Evolutionary conservation across 805 yeast species (phyloP), one percentile per base, ranked within the genome.

Genomic region (Pichia thaimueangensis): DNA sequence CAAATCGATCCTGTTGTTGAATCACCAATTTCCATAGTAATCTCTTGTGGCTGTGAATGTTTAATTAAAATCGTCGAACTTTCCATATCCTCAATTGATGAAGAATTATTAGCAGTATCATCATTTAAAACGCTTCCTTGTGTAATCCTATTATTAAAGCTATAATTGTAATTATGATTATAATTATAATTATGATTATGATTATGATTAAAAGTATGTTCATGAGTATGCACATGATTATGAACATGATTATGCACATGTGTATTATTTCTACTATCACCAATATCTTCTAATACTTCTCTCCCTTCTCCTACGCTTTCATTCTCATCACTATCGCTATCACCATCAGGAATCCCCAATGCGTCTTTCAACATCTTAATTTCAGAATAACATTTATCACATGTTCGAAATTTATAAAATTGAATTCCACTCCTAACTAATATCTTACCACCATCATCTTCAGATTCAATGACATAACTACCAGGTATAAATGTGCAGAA

Each of bases 381-480:
- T 56, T 82, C 91, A 8, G 71, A 78, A 20, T 70, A 77, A 59
- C 96, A 86, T 24, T 67, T 71, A 51, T 80, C 82, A 55, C 96
- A 86, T 0, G 95, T 85, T 36, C 89, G 67, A 55, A 82, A 86
- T 5, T 76, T 71, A 3, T 72, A 74, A 52, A 65, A 73, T 1
- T 78, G 75, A 21, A 68, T 62, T 19, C 36, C 35, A 12, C 39
- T 48, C 9, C 45, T 40, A 10, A 41, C 35, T 2, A 43, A 12
- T 31, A 35, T 35, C 12, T 38, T 43, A 8, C 47, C 46, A 6
- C 51, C 52, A 25, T 36, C 37, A 13, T 39, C 45, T 12, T 30
- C 37, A 4, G 47, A 34, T 54, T 76, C 82, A 3, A 77, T 81
- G 8, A 82, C 76, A 48, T 71, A 67, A 0, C 84, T 74, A 32